Conservation (phyloP, 164 flowering plant genomes). For the Euptelea pleiosperma region DNA sequence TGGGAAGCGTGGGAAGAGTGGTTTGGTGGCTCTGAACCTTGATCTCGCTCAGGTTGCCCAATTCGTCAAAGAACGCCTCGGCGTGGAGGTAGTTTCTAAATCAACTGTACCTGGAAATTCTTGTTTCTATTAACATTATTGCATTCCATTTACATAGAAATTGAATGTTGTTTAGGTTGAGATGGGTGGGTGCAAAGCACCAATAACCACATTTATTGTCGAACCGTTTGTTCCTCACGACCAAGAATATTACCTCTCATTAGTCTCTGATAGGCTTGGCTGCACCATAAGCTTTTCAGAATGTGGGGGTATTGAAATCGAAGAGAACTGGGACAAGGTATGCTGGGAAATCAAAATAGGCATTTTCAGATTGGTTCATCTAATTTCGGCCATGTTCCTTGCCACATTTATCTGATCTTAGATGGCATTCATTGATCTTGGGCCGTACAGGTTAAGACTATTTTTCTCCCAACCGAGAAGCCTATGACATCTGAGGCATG, state of each 20-base stretch:
- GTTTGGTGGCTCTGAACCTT: conserved; percentile 77
- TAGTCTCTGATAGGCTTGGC: conserved; percentile 89
- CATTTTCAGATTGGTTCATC: background rate
- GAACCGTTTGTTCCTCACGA: conserved; percentile 91
- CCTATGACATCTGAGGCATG: conserved; percentile 54
- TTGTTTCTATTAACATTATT: background rate
- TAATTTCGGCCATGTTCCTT: background rate
- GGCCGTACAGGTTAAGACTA: conserved; percentile 62
- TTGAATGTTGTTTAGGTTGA: conserved; percentile 54
- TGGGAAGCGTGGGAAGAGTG: conserved; percentile 97
- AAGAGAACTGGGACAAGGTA: conserved; percentile 99
- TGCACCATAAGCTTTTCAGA: conserved; percentile 83
- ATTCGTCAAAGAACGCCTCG: conserved; percentile 78
- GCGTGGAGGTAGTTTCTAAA: conserved; percentile 53
- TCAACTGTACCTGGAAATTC: background rate
- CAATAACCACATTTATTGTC: conserved; percentile 85
- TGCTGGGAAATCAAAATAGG: background rate
- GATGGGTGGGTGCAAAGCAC: conserved; percentile 95
- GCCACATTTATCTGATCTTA: background rate
- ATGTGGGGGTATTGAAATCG: conserved; percentile 96
- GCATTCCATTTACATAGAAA: background rate
- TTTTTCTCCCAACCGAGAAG: conserved; percentile 70
- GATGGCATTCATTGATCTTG: conserved; percentile 2
- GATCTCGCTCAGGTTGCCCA: conserved; percentile 84
- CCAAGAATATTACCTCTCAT: conserved; percentile 74